Conservation (phyloP, 148 eudicot genomes). For the Rhododendron molle region DNA sequence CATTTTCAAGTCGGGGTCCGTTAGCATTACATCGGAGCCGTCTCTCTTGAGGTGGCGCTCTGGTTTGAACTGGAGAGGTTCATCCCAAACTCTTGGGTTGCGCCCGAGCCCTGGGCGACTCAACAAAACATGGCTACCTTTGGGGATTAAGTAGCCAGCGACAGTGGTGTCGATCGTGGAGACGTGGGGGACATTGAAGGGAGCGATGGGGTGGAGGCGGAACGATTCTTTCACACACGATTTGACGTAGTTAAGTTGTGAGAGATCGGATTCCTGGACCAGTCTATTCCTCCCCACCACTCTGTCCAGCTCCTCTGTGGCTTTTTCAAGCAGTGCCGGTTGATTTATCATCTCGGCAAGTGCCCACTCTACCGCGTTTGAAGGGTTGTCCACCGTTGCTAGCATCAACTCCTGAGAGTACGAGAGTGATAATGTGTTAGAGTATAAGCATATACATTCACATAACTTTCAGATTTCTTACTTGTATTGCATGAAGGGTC, state of each 20-base stretch:
- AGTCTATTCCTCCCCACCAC: neutral
- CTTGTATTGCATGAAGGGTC: too few species aligned
- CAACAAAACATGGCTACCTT: constrained; percentile 5
- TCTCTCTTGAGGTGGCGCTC: constrained; percentile 6
- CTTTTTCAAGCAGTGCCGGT: too few species aligned
- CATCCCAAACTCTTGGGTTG: constrained; percentile 11
- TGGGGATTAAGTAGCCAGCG: constrained; percentile 12
- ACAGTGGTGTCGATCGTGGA: neutral
- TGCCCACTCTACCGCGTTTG: neutral
- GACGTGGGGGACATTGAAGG: constrained; percentile 10
- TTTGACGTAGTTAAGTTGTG: constrained; percentile 10
- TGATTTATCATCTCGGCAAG: neutral
- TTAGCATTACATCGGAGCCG: neutral
- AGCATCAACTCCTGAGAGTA: too few species aligned
- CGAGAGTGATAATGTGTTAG: too few species aligned
- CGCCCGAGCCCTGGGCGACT: constrained; percentile 8
- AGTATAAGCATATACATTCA: too few species aligned
- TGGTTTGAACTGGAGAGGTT: constrained; percentile 1
- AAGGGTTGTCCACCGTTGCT: too few species aligned
- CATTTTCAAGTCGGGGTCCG: neutral
- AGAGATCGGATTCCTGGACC: constrained; percentile 13
- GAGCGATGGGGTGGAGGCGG: constrained; percentile 7
- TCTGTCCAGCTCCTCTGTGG: too few species aligned
- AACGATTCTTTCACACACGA: neutral
- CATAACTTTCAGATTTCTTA: neutral